These are phyloP conservation scores for Pleurotus eryngii DNA, from an alignment of 768 basidiomycete genomes.

Conservation along the genomic window DNA sequence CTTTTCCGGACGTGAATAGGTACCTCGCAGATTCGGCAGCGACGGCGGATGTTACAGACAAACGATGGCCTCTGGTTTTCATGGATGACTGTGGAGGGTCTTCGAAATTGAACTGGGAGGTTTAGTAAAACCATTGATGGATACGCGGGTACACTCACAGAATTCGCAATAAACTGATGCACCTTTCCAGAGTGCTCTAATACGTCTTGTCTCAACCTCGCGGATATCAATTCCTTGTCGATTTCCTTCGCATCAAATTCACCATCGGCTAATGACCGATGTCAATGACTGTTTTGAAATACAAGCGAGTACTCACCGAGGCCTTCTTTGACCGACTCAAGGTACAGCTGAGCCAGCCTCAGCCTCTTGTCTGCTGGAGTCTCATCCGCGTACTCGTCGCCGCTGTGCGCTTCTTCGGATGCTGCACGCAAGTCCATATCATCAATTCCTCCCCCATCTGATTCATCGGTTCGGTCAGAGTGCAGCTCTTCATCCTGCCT, in stretches of 20 bases:
- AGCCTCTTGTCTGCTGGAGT: conserved; percentile 93
- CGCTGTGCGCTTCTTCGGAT: conserved; percentile 57
- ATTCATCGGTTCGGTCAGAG: conserved; percentile 61
- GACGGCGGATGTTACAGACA: conserved; percentile 79
- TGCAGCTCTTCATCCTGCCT: conserved; percentile 65
- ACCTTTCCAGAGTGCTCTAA: conserved; percentile 86
- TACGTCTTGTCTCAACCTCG: conserved; percentile 89
- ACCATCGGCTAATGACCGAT: conserved; percentile 57
- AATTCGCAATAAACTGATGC: conserved; percentile 75
- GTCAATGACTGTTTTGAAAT: no score
- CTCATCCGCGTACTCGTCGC: conserved; percentile 84
- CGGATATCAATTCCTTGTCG: conserved; percentile 88
- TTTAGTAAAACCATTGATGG: background rate
- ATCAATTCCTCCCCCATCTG: conserved; percentile 42
- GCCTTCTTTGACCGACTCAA: conserved; percentile 78
- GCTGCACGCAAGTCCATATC: conserved; percentile 60
- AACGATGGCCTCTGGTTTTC: conserved; percentile 68
- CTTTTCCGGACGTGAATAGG: conserved; percentile 90
- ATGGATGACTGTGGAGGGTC: conserved; percentile 45
- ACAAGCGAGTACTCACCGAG: conserved; percentile 43
- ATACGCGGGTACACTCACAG: conserved; percentile 38
- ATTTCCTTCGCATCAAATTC: conserved; percentile 96
- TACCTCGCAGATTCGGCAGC: conserved; percentile 68
- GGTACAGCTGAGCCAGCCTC: conserved; percentile 84
- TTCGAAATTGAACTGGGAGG: conserved; percentile 54